These are phyloP conservation scores for Syzygium malaccense DNA, from an alignment of 441 rosid genomes.

Conservation along the genomic window DNA sequence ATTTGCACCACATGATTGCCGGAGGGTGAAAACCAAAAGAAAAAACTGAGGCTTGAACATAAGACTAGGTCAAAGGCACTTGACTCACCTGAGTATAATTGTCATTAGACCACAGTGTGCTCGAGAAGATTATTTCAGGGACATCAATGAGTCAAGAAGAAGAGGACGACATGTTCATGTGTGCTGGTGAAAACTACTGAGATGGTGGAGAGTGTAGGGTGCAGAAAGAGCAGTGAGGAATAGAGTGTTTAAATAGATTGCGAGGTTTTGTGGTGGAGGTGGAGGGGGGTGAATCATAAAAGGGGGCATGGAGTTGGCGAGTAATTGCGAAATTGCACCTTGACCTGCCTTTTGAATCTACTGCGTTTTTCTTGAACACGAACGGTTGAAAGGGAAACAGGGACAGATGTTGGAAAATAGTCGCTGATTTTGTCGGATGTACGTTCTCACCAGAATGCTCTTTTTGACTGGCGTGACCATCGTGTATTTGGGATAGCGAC, in stretches of 20 bases:
- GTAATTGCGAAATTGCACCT: conserved; percentile 43
- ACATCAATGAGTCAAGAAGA: conserved; percentile 5
- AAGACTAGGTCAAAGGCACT: not conserved
- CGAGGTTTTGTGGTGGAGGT: not conserved
- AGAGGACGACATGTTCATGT: not conserved
- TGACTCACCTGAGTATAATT: not conserved
- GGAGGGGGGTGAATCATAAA: not conserved
- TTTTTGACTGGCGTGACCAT: conserved; percentile 35
- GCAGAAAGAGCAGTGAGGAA: conserved; percentile 5
- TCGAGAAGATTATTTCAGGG: not conserved
- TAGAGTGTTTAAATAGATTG: conserved; percentile 45
- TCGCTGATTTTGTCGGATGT: conserved; percentile 43
- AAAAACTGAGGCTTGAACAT: not conserved
- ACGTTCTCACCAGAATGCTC: conserved; percentile 25
- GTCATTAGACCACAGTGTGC: not conserved
- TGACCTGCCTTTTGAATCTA: conserved; percentile 19
- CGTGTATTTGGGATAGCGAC: conserved; percentile 8
- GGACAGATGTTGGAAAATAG: conserved; percentile 45
- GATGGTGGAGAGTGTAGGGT: not conserved
- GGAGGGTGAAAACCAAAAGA: not conserved
- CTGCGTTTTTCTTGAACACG: conserved; percentile 22
- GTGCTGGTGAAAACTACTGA: not conserved
- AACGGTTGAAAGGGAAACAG: conserved; percentile 28
- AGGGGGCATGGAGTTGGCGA: conserved; percentile 9
- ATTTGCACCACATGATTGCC: not conserved